These are phyloP conservation scores for Neofusicoccum kwambonambiense DNA, from an alignment of 2,329 filamentous ascomycete species.

Conservation along the genomic window DNA sequence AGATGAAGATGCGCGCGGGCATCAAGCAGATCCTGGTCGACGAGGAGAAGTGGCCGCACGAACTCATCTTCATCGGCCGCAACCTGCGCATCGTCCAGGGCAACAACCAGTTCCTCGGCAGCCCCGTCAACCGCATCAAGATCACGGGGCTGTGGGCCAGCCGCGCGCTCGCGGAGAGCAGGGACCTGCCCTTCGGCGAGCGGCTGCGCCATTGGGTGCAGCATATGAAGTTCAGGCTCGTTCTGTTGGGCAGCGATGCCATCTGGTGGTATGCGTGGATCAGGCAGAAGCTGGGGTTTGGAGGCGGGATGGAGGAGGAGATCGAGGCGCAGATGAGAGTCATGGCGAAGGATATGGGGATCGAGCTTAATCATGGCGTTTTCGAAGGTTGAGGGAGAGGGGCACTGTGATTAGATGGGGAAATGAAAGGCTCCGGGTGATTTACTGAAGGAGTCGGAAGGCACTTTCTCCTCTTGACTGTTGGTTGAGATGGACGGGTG, in stretches of 20 bases:
- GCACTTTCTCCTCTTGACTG: not conserved
- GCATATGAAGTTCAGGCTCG: constrained; percentile 78
- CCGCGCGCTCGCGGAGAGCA: constrained; percentile 74
- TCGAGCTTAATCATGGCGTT: constrained; percentile 83
- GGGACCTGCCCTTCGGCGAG: constrained; percentile 61
- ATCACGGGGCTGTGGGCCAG: constrained; percentile 91
- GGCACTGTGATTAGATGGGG: not conserved
- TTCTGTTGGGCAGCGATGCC: constrained; percentile 74
- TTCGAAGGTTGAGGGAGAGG: constrained; percentile 68
- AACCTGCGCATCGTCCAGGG: constrained; percentile 92
- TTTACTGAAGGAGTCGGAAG: not conserved
- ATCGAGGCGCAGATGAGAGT: constrained; percentile 83
- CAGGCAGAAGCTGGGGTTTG: constrained; percentile 71
- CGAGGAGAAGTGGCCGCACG: constrained; percentile 84
- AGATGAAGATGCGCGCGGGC: constrained; percentile 67
- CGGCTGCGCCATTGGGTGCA: constrained; percentile 68
- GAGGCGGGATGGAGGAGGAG: constrained; percentile 90
- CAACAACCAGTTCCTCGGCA: constrained; percentile 88
- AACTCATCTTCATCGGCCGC: constrained; percentile 87
- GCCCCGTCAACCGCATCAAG: constrained; percentile 87
- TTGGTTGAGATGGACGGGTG: not conserved
- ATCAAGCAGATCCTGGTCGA: constrained; percentile 81
- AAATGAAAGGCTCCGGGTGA: no score
- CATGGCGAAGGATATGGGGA: constrained; percentile 86
- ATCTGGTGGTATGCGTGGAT: constrained; percentile 80